Base-by-base conservation (phyloP, 2,329 filamentous ascomycete genomes). In the Alternaria brassicae region DNA sequence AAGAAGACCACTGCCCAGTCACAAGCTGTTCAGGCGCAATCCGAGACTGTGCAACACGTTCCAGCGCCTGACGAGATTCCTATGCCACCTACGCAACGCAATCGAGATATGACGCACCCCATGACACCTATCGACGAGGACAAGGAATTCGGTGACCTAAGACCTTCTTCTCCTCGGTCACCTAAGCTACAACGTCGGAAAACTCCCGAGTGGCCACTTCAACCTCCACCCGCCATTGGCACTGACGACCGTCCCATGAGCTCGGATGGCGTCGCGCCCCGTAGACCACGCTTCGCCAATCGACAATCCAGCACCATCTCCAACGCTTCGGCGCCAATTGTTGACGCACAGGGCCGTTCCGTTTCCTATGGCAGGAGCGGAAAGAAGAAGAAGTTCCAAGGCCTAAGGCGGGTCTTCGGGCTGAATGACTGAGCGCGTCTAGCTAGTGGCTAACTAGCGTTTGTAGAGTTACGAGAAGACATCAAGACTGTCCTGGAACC, bases 381-480 rank as follows among this genome's bases (percentile, higher is more conserved):
- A 17, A 82, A 81, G 75, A 85, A 84, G 79, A 91, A 91, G 83
- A 90, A 89, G 77, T 91, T 92, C 76, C 83, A 84, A 40, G 79
- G 81, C 54, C 76, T 92, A 72, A 86, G 89, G 73, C 86, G 82
- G 74, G 89, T 89, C 75, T 90, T 92, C 77, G 81, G 83, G 48
- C 74, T 88, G 49, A 78, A 85, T 71, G 84, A 86, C 69, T 87
- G 75, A 79, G 51, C 34, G 36, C 45, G 53, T 56, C 39, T 57
- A 48, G 51, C 36, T 50, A 21, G 10, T 50, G 23, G 58, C 67
- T 73, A 56, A 71, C 51, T 30, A 21, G 42, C 36, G 58, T 41
- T 36, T 52, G n/a, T 51, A 68, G 49, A 60, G 19, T 30, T 45
- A 9, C 27, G 23, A 30, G 21, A 17, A 30, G 17, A 50, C 44